Conservation (phyloP, 768 basidiomycete species). For the Phylloporus sp. region DNA sequence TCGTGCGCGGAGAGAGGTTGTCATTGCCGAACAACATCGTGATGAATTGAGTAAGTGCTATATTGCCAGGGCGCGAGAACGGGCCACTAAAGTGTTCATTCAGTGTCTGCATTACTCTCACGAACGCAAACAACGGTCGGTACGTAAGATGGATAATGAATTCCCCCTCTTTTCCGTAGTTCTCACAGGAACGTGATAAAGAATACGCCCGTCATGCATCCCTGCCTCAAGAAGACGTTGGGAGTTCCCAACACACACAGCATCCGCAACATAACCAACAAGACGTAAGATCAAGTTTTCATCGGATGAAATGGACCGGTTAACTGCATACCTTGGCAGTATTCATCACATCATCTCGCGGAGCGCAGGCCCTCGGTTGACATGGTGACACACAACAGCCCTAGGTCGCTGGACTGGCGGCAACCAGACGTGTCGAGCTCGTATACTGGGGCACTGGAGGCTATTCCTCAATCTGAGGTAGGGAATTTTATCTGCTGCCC, state of each 20-base stretch:
- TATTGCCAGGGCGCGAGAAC: constrained; percentile 12
- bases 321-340: constrained; percentile 25
- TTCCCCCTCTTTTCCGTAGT: constrained; percentile 5
- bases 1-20: constrained; percentile 62
- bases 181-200: constrained; percentile 24
- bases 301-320: constrained; percentile 11
- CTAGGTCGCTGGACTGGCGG: constrained; percentile 32
- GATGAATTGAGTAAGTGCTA: constrained; percentile 49
- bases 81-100: constrained; percentile 14
- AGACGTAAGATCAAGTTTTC: constrained; percentile 28
- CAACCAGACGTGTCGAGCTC: constrained; percentile 31
- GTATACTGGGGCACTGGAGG: constrained; percentile 26
- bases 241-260: constrained; percentile 29
- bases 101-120: constrained; percentile 34
- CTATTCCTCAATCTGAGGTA: constrained; percentile 34
- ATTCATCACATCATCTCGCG: constrained; percentile 32
- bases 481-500: constrained; percentile 10
- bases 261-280: constrained; percentile 29
- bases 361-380: constrained; percentile 31
- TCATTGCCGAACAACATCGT: constrained; percentile 62
- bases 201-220: constrained; percentile 33
- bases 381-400: constrained; percentile 34
- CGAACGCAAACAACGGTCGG: constrained; percentile 33
- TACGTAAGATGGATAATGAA: constrained; percentile 23
- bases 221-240: constrained; percentile 28